phyloP scores from a whole-genome alignment of 202 grass and related monocot genomes.

The Schoenoplectus tabernaemontani region DNA sequence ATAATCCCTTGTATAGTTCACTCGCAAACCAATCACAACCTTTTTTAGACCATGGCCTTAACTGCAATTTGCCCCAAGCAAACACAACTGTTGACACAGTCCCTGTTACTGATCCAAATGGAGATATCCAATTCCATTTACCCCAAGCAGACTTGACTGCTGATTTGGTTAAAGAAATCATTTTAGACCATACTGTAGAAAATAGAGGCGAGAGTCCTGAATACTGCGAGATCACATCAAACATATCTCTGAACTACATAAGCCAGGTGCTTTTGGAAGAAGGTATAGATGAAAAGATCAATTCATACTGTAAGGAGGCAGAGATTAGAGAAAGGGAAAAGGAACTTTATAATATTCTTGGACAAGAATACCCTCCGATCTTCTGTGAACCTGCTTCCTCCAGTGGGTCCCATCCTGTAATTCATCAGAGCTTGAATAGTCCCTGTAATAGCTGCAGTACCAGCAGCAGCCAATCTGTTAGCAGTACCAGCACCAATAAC shows the following conservation, averaged over 20 bases:
- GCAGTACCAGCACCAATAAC: slow-evolving; percentile 1
- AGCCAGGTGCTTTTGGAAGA: slow-evolving; percentile 45
- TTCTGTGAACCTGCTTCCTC: slow-evolving; percentile 13
- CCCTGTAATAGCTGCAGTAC: slow-evolving; percentile 18
- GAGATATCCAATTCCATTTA: slow-evolving; percentile 14
- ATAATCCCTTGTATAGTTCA: slow-evolving; percentile 2
- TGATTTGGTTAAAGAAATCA: slow-evolving; percentile 8
- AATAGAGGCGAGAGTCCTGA: slow-evolving; percentile 18
- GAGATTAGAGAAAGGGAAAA: slow-evolving; percentile 49
- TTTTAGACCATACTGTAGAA: not conserved
- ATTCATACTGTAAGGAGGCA: slow-evolving; percentile 25
- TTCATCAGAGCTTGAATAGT: slow-evolving; percentile 40
- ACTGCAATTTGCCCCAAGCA: slow-evolving; percentile 1
- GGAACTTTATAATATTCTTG: slow-evolving; percentile 52
- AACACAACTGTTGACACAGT: not conserved
- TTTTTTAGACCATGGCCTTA: slow-evolving; percentile 1
- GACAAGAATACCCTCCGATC: too few relatives aligned
- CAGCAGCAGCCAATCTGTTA: slow-evolving; percentile 2
- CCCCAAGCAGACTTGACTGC: not conserved
- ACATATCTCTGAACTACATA: slow-evolving; percentile 47
- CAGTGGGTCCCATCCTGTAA: slow-evolving; percentile 25
- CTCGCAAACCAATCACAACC: not conserved
- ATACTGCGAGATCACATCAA: slow-evolving; percentile 27
- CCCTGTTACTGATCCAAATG: not conserved
- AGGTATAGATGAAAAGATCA: slow-evolving; percentile 42